Evolutionary conservation across 1,139 yeast species (phyloP).

Genomic region (Arxiozyma telluris): DNA sequence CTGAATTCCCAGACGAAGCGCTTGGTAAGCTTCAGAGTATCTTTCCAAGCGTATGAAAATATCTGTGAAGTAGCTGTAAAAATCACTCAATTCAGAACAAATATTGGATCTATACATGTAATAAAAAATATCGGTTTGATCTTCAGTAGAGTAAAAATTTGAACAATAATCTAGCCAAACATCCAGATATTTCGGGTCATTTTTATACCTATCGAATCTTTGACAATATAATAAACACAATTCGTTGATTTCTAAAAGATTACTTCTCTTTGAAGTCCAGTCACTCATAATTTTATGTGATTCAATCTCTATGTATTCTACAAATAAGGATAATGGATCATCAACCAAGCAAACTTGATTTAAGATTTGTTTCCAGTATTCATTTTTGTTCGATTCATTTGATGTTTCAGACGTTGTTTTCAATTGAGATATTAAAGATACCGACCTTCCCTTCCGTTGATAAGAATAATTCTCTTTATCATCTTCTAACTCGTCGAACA

Average conservation of each 20-base stretch:
- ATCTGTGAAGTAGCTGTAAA: slow-evolving; percentile 74
- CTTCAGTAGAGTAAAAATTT: slow-evolving; percentile 14
- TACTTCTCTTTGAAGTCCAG: slow-evolving; percentile 58
- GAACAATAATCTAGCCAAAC: slow-evolving; percentile 52
- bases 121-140: slow-evolving; percentile 48
- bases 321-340: slow-evolving; percentile 70
- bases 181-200: slow-evolving; percentile 70
- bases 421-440: neutral
- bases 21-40: slow-evolving; percentile 51
- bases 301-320: slow-evolving; percentile 69
- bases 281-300: slow-evolving; percentile 63
- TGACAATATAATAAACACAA: slow-evolving; percentile 63
- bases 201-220: slow-evolving; percentile 57
- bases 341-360: slow-evolving; percentile 35
- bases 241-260: slow-evolving; percentile 58
- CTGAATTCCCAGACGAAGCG: slow-evolving; percentile 54
- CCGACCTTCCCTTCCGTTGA: neutral
- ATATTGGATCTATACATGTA: slow-evolving; percentile 68
- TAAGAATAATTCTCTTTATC: neutral
- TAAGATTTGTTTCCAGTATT: neutral
- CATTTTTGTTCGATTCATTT: neutral
- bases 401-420: neutral
- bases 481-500: neutral
- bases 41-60: slow-evolving; percentile 45
- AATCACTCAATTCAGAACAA: slow-evolving; percentile 58